Evolutionary conservation across 2,329 filamentous ascomycete genomes (phyloP), one percentile per base, ranked within the genome.

Genomic region (Fonsecaea multimorphosa): DNA sequence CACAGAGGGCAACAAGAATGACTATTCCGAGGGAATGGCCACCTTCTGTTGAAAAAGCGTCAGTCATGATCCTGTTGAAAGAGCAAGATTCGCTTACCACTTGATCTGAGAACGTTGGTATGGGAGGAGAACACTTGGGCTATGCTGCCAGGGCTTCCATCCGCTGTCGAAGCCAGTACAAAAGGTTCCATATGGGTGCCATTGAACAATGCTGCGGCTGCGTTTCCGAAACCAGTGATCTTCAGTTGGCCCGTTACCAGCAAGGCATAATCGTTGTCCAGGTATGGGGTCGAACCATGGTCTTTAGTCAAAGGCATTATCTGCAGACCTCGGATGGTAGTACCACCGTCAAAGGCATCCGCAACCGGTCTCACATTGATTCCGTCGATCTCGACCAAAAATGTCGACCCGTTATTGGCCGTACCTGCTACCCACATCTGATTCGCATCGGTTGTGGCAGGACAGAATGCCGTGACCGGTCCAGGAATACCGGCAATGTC

Each of bases 151-250:
- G 86, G 82, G 12, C 83, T 82, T 65, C 87, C 87, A 73, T 87
- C 84, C 12, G 84, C 79, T 65, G 84, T 89, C 53, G 87, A 90
- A 1, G 93, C 91, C 49, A 99, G 85, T 46, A 92, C 85, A 76
- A 94, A 97, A 0, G 95, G 94, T 58, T 83, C 83, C 75, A 94
- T 88, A 2, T 82, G 80, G 11, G 88, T 92, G 72, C 95, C 95
- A 74, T 98, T 92, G 81, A 91, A 99, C 31, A 97, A 81, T 7
- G 89, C 94, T 8, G 92, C 93, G 14, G 94, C 96, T 5, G 90
- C 92, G 64, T 88, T 89, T 65, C 94, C 93, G 74, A 93, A 93
- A 56, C 81, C 81, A 0, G 90, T 87, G 19, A 98, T 83, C 70
- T 87, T 85, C 71, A 99, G 86, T 60, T 90, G 86, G 44, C 95